Base-by-base conservation (phyloP, 140 eudicot species). In the Oenanthe javanica region DNA sequence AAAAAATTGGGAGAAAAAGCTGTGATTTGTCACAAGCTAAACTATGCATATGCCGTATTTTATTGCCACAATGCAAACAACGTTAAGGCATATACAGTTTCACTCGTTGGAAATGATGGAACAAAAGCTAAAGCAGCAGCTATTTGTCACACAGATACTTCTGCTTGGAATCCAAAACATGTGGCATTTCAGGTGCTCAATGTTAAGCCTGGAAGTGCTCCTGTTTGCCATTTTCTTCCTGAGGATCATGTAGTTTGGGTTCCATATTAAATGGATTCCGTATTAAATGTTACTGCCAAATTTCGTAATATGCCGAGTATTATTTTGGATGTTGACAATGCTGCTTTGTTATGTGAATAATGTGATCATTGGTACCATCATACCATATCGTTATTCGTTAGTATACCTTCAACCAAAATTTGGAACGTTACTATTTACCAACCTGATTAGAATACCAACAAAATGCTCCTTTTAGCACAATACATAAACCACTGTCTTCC, bases 221-320 rank as follows among this genome's bases (percentile, higher is more conserved):
- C 91, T 0, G 72, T 89, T 73, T 89, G 93, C 76, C 93, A 89
- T 79, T 87, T 89, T 75, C 83, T 89, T 57, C 88, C 89, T 4
- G 85, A 80, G 73, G 88, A 89, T 81, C 87, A 87, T 72, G 78
- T 89, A 54, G 84, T 86, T 63, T 89, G 91, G 93, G 86, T 89
- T 81, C 87, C 89, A 15, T 89, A 93, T 59, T 31, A 31, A 31
- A 31, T 31, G 31, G 31, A 31, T 31, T 31, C 31, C 31, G 31
- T 31, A 31, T 31, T 75, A 84, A 50, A 77, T 76, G 23, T 63
- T 9, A 19, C 13, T n/a, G 36, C 70, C 7, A 2, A 3, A 61
- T 51, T 51, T 13, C 57, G 19, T 51, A 51, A 51, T 13, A 51
- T 51, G 19, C 14, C 0, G 19, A 51, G 19, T 51, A 14, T 14